phyloP scores from a whole-genome alignment of 139 green algal species.

The Coelastrella sp. region DNA sequence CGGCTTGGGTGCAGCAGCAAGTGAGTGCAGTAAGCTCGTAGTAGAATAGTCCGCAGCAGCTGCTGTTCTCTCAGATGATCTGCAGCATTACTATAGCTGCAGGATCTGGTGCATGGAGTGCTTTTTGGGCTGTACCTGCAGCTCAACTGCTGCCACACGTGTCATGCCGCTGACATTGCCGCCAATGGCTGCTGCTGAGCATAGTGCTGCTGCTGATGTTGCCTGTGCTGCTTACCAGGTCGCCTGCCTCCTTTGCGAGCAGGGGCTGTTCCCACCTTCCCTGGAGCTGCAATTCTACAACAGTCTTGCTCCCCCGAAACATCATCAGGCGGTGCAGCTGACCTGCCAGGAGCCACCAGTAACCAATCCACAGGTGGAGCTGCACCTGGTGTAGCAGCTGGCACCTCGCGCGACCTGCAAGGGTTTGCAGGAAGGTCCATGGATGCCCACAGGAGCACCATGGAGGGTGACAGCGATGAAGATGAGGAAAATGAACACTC shows the following conservation, averaged over 20 bases:
- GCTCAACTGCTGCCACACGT: no score
- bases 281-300: background rate
- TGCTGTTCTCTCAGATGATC: background rate
- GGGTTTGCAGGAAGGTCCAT: background rate
- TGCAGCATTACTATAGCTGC: background rate
- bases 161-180: no score
- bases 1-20: background rate
- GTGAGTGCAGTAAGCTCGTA: background rate
- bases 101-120: background rate
- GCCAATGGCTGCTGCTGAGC: no score
- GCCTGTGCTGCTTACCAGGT: background rate
- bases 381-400: background rate
- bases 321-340: background rate
- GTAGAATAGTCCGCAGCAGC: background rate
- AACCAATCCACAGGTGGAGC: background rate
- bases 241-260: background rate
- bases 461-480: constrained; percentile 31
- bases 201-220: background rate
- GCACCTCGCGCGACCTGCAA: background rate
- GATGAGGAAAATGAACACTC: background rate
- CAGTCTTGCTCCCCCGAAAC: background rate
- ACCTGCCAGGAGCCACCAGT: background rate
- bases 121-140: no score
- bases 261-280: constrained; percentile 1
- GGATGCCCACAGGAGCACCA: background rate